These are phyloP conservation scores for Poronia punctata DNA, from an alignment of 495 filamentous ascomycete species.

Conservation along the genomic window DNA sequence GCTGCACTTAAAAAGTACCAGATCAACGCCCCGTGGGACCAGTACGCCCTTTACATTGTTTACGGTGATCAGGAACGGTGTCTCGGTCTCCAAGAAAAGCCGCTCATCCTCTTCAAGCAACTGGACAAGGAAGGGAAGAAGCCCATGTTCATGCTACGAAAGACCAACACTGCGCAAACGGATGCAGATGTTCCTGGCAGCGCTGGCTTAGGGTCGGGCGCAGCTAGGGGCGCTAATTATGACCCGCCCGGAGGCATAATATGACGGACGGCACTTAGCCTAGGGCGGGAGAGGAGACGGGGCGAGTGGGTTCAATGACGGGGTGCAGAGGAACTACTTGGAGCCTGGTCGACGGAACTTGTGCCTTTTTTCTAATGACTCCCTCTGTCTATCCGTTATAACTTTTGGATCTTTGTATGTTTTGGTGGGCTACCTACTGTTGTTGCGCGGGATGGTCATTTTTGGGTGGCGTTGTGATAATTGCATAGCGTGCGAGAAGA, in stretches of 20 bases:
- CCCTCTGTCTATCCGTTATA: background rate
- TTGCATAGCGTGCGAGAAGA: slow-evolving; percentile 20
- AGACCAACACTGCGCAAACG: slow-evolving; percentile 45
- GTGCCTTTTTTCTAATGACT: background rate
- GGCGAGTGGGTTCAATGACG: background rate
- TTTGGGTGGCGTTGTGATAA: slow-evolving; percentile 6
- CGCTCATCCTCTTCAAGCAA: slow-evolving; percentile 93
- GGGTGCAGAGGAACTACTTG: background rate
- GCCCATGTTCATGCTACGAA: slow-evolving; percentile 97
- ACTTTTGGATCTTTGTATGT: background rate
- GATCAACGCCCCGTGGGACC: slow-evolving; percentile 93
- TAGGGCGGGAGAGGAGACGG: background rate
- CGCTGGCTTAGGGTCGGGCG: slow-evolving; percentile 36
- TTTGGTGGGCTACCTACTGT: slow-evolving; percentile 5
- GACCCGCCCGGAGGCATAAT: slow-evolving; percentile 52
- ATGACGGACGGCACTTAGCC: slow-evolving; percentile 24
- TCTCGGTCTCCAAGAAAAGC: slow-evolving; percentile 83
- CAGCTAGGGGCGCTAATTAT: slow-evolving; percentile 29
- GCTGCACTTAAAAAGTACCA: slow-evolving; percentile 96
- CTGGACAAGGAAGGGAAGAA: slow-evolving; percentile 93
- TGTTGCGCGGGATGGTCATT: background rate
- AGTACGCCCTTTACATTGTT: slow-evolving; percentile 96
- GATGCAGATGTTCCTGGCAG: slow-evolving; percentile 40
- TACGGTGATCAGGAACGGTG: slow-evolving; percentile 96
- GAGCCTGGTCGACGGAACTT: too few species aligned